Base-by-base conservation (phyloP, 2,329 filamentous ascomycete genomes). In the Aspergillus sp. region DNA sequence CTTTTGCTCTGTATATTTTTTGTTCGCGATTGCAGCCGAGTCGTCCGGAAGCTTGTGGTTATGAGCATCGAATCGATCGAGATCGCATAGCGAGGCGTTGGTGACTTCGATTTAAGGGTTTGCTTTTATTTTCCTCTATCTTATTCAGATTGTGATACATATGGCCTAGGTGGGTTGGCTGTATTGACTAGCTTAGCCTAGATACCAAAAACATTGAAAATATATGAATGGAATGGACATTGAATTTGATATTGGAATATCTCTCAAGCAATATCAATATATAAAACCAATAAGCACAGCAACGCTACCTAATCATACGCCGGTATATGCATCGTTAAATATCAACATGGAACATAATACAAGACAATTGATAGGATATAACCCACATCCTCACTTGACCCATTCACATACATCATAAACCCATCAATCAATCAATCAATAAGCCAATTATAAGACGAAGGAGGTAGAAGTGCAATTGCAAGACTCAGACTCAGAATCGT, bases 11-110 rank as follows among this genome's bases (percentile, higher is more conserved):
- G 34, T 40, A 27, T 42, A 39, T 51, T 54, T 37, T 19, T 22
- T 47, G 51, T 54, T 51, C 30, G 27, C 27, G 27, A 51, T 41
- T 30, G 40, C 45, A 19, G 20, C 45, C 30, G 22, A 39, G 22
- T 30, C 11, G 27, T 34, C 24, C 48, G 13, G 15, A 27, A 13
- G 48, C 19, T 27, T 34, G 44, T 46, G 44, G 27, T 30, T 30
- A 24, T 39, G 24, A 46, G 41, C n/a, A 27, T 48, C 27, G 22
- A 20, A 48, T 48, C 40, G 11, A 19, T 47, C 13, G 30, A 51
- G 48, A 44, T 39, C 30, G 47, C 49, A 51, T 51, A 51, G 49
- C 49, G 49, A 51, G 49, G 49, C 49, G 49, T 51, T 51, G 39
- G 22, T 51, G 49, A 24, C 45, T 34, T 44, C 20, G 45, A 45